Conservation (phyloP, 441 rosid genomes). For the Populus trichocarpa region DNA sequence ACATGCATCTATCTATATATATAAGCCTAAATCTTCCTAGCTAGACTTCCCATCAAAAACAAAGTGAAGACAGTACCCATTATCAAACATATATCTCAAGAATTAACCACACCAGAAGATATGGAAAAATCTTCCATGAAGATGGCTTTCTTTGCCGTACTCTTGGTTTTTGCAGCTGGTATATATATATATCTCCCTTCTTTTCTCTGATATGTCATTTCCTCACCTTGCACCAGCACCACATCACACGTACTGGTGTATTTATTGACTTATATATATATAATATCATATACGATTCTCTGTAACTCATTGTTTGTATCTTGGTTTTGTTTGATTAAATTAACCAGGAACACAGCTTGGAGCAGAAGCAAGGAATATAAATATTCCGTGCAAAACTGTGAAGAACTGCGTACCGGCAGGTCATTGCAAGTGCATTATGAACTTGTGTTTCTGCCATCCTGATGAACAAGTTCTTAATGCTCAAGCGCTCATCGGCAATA, state of each 20-base stretch:
- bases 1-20: no score
- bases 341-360: not conserved
- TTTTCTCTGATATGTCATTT: not conserved
- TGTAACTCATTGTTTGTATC: not conserved
- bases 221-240: no score
- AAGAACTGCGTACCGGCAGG: not conserved
- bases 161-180: not conserved
- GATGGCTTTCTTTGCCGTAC: not conserved
- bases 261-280: no score
- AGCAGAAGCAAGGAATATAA: not conserved
- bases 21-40: no score
- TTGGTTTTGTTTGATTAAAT: not conserved
- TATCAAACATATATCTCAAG: not conserved
- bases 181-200: not conserved
- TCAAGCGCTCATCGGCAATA: no score
- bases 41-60: no score
- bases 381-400: not conserved
- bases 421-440: not conserved
- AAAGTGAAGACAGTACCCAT: no score
- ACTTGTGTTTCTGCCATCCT: not conserved
- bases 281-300: no score
- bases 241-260: no score
- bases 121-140: not conserved
- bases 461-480: no score
- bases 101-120: not conserved